Base-by-base conservation (phyloP, 1,139 yeast species). In the Pichia sp. region DNA sequence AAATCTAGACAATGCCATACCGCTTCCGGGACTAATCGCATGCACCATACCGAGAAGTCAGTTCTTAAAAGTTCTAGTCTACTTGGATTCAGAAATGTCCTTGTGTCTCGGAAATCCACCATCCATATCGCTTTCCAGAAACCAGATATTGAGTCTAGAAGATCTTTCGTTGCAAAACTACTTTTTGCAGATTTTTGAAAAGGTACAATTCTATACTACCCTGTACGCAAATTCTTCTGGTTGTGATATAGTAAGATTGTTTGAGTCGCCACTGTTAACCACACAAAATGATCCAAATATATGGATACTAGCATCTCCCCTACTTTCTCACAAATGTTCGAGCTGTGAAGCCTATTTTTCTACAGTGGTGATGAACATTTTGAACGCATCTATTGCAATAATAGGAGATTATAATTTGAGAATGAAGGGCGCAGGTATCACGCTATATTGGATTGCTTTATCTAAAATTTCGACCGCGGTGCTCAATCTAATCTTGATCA, bases 81-180 rank as follows among this genome's bases (percentile, higher is more conserved):
- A 42, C 6, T 50, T 60, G 6, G 64, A 61, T 27, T 31, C 54
- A 20, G 51, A 53, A 36, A 33, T 54, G 3, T 52, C 62, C 6
- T 38, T 60, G 5, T 33, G 50, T 9, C 27, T 61, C 1, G 64
- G 64, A 2, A 42, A 54, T 16, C 55, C 58, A 7, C 59, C 63
- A 10, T 49, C 46, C 6, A 17, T 55, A 20, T 16, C 29, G n/a
- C 10, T 55, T 16, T 29, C 49, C 4, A 42, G 29, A 10, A 29
- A 14, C 27, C 52, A 55, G 20, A 20, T 53, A 9, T 16, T 36
- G 3, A 40, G 20, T n/a, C 20, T 53, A 33, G 38, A 50, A 3
- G 48, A 53, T 41, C 27, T 20, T 5, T 14, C 17, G 4, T 7
- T 45, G 2, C 4, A 24, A 33, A 12, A 10, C 2, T 27, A 29